Evolutionary conservation across 129 eudicot genomes (phyloP).

Genomic region (Rutidosis leptorrhynchoides): DNA sequence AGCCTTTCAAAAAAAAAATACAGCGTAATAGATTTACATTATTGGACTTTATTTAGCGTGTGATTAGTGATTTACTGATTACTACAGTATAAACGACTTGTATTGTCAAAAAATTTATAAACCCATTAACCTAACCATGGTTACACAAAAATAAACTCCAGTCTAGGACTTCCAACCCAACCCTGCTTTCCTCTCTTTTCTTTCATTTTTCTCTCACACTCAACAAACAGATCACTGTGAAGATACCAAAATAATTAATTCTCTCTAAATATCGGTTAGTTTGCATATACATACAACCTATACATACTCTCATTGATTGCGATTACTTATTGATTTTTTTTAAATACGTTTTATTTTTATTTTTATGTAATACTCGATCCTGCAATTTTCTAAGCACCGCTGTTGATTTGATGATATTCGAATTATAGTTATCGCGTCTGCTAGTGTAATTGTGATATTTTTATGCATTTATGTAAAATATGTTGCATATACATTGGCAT

Average conservation of each 20-base stretch:
- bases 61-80: not conserved
- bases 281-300: constrained; percentile 1
- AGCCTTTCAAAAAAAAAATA: too few relatives aligned
- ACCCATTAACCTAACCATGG: constrained; percentile 25
- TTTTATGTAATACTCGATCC: constrained; percentile 10
- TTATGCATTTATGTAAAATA: constrained; percentile 3
- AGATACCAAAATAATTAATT: not conserved
- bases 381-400: constrained; percentile 10
- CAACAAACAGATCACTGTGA: constrained; percentile 31
- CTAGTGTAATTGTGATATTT: not conserved
- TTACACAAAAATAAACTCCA: constrained; percentile 14
- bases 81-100: not conserved
- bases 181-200: not conserved
- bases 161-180: constrained; percentile 1
- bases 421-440: constrained; percentile 12
- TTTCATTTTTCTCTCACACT: constrained; percentile 13
- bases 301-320: constrained; percentile 10
- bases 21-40: too few relatives aligned
- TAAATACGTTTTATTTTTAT: not conserved
- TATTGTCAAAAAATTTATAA: not conserved
- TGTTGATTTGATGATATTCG: not conserved
- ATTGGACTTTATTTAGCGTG: not conserved
- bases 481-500: constrained; percentile 22
- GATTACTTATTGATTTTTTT: not conserved
- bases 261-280: constrained; percentile 16